Evolutionary conservation across 2,329 filamentous ascomycete genomes (phyloP), one percentile per base, ranked within the genome.

Genomic region (Aphanoascus verrucosus): DNA sequence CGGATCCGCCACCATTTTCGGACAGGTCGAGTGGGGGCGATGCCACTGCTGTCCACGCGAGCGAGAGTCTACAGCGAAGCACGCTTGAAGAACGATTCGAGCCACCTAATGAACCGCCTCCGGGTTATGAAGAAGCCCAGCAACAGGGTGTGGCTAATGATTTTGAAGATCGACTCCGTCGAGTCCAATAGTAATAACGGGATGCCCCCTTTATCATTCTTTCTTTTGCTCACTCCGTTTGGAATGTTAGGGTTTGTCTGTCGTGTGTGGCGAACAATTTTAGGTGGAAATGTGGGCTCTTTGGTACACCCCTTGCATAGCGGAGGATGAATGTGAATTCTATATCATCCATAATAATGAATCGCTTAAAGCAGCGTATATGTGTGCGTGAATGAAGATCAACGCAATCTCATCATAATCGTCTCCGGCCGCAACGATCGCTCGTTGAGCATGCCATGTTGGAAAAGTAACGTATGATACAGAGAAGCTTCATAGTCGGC

Each of bases 111-210:
- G 90, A 93, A 65, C 88, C 90, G 4, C 91, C 91, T 46, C 91
- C 91, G 48, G 86, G 83, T 35, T 97, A 97, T 65, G 89, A 96
- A 63, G 88, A 95, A 68, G 86, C 87, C 28, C 91, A 96, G 69
- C 82, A 88, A 65, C 81, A 87, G 60, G 86, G 85, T 56, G 77
- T 90, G 59, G 83, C 84, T 44, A 79, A 85, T 57, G 86, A 86
- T 60, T 75, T 87, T 42, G 86, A 91, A 64, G 76, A 78, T 57
- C 75, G 78, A 60, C 71, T 69, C 53, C 68, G 65, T 45, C 60
- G 61, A 43, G 59, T 60, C 44, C 65, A 61, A 49, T 69, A 44
- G 53, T 9, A 6, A 9, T 47, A 7, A 8, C 20, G 11, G 7
- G n/a, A 34, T 52, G 28, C 12, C 20, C 15, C 8, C 34, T 32